phyloP scores from a whole-genome alignment of 352 stramenopile species.

The Elongisporangium undulatum region DNA sequence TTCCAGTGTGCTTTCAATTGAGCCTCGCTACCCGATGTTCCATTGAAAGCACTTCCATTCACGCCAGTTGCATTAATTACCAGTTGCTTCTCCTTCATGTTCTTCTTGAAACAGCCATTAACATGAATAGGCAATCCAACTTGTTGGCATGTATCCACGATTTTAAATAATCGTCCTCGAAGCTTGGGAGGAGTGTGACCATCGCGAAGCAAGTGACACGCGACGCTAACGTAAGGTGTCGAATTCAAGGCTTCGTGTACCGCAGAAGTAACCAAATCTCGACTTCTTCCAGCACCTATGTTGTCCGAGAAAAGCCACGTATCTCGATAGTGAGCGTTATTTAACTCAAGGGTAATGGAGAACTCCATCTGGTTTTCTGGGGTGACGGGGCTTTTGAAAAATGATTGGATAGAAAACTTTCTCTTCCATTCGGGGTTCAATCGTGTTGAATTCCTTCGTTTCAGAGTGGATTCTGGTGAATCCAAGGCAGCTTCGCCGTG shows the following conservation, averaged over 20 bases:
- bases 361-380: constrained; percentile 72
- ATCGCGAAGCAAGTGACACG: constrained; percentile 54
- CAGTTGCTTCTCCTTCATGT: constrained; percentile 39
- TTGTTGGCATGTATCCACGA: constrained; percentile 37
- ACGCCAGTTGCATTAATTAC: constrained; percentile 11
- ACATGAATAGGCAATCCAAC: constrained; percentile 65
- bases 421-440: constrained; percentile 73
- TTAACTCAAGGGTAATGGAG: constrained; percentile 47
- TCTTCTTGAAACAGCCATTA: constrained; percentile 75
- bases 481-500: constrained; percentile 46
- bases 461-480: constrained; percentile 31
- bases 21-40: constrained; percentile 36
- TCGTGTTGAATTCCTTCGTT: constrained; percentile 33
- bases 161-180: constrained; percentile 61
- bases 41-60: constrained; percentile 9
- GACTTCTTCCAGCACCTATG: constrained; percentile 54
- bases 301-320: constrained; percentile 71
- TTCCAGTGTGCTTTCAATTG: constrained; percentile 68
- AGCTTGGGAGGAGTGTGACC: constrained; percentile 26
- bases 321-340: constrained; percentile 44
- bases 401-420: constrained; percentile 70
- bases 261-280: constrained; percentile 52
- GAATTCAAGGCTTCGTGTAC: constrained; percentile 63
- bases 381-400: constrained; percentile 59
- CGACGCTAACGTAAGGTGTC: constrained; percentile 60